These are phyloP conservation scores for Phytopythium sindhum DNA, from an alignment of 352 stramenopile genomes.

Conservation along the genomic window DNA sequence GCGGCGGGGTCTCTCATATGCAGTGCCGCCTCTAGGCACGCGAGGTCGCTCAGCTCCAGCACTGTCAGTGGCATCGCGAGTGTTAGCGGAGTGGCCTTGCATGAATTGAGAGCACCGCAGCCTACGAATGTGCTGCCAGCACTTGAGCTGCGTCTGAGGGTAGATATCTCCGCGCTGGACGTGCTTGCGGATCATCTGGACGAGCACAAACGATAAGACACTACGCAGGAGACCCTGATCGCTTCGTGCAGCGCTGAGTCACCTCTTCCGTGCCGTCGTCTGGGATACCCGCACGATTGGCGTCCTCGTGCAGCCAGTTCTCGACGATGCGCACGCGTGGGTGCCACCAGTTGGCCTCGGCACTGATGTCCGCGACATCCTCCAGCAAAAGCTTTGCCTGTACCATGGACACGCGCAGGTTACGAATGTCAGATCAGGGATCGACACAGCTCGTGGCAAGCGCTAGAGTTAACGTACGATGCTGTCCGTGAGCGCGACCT, in stretches of 20 bases:
- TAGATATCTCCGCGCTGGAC: conserved; percentile 75
- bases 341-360: conserved; percentile 64
- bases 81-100: not conserved
- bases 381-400: conserved; percentile 55
- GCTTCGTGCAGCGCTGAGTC: not conserved
- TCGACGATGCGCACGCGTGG: conserved; percentile 60
- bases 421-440: not conserved
- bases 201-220: not conserved
- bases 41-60: conserved; percentile 66
- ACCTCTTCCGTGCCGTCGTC: conserved; percentile 76
- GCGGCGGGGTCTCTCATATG: not conserved
- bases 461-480: conserved; percentile 24
- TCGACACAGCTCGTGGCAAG: not conserved
- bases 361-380: conserved; percentile 31
- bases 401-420: not conserved
- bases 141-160: conserved; percentile 57
- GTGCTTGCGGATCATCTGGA: conserved; percentile 60
- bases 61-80: conserved; percentile 19
- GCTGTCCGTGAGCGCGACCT: conserved; percentile 43
- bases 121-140: conserved; percentile 75
- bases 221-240: not conserved
- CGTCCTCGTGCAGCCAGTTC: conserved; percentile 68
- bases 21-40: conserved; percentile 18
- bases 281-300: conserved; percentile 48
- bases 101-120: not conserved